phyloP scores from a whole-genome alignment of 2,329 filamentous ascomycete species.

The Aspergillus piperis region DNA sequence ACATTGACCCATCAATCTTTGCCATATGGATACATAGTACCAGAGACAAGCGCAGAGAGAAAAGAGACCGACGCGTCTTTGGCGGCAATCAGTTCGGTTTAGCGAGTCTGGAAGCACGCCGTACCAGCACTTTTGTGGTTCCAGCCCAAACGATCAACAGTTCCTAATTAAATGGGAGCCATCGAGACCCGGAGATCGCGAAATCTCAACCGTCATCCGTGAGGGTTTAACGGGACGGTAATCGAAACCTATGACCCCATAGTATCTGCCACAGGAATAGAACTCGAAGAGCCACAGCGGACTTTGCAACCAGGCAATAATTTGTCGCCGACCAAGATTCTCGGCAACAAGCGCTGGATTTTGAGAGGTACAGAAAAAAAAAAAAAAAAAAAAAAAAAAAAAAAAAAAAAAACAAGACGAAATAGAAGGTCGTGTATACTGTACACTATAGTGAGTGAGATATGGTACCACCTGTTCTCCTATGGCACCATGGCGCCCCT shows the following conservation, averaged over 20 bases:
- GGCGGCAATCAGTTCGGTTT: slow-evolving; percentile 11
- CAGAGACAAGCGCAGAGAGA: slow-evolving; percentile 14
- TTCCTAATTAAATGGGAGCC: slow-evolving; percentile 16
- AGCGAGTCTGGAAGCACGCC: slow-evolving; percentile 12
- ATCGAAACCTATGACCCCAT: slow-evolving; percentile 3
- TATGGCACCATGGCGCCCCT: background rate
- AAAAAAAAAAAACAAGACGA: too few species aligned
- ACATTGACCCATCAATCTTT: background rate
- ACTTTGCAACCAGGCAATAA: background rate
- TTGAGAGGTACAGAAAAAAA: too few species aligned
- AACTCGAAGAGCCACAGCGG: slow-evolving; percentile 2
- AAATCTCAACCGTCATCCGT: slow-evolving; percentile 4
- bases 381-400: too few species aligned
- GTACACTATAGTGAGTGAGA: too few species aligned
- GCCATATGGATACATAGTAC: background rate
- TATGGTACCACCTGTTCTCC: background rate
- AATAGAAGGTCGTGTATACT: background rate
- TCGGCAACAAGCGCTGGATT: background rate
- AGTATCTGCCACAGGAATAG: slow-evolving; percentile 1
- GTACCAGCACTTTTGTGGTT: slow-evolving; percentile 8
- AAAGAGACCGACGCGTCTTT: slow-evolving; percentile 13
- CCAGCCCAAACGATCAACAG: slow-evolving; percentile 23
- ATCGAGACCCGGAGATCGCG: slow-evolving; percentile 13
- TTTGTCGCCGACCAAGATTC: background rate
- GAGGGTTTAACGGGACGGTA: background rate